phyloP scores from a whole-genome alignment of 2,329 filamentous ascomycete species.

The Xylaria sp. region DNA sequence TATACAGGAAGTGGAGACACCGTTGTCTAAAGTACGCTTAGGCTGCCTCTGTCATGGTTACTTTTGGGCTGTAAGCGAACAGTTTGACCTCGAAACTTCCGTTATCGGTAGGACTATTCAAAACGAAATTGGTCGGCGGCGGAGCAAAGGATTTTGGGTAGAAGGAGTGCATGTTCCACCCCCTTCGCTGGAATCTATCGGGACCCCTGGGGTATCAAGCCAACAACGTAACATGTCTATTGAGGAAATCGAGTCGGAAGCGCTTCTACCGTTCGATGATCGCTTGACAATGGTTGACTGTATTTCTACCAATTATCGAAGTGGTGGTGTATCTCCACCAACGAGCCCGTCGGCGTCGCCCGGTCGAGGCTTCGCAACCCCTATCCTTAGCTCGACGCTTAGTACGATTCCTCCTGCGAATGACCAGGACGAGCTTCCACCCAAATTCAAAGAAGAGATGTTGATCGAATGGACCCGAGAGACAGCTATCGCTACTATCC shows the following conservation, averaged over 20 bases:
- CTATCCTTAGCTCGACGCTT: constrained; percentile 65
- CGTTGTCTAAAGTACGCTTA: constrained; percentile 79
- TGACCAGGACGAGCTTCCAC: constrained; percentile 69
- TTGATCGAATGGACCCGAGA: constrained; percentile 84
- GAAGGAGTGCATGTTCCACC: constrained; percentile 78
- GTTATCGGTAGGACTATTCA: constrained; percentile 76
- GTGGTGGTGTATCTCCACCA: constrained; percentile 70
- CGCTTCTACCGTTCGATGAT: constrained; percentile 80
- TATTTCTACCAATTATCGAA: constrained; percentile 77
- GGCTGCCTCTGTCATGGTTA: constrained; percentile 91
- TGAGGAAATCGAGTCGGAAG: constrained; percentile 69
- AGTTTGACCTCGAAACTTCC: constrained; percentile 79
- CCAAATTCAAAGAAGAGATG: constrained; percentile 78
- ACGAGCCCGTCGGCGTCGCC: constrained; percentile 78
- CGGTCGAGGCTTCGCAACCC: constrained; percentile 70
- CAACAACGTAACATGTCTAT: constrained; percentile 60
- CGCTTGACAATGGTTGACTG: constrained; percentile 76
- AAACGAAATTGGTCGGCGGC: constrained; percentile 79
- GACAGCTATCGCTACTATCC: constrained; percentile 72
- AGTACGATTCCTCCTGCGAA: constrained; percentile 54
- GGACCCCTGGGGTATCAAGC: constrained; percentile 60
- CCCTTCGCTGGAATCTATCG: constrained; percentile 70
- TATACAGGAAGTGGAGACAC: constrained; percentile 73
- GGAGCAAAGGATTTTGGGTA: constrained; percentile 81
- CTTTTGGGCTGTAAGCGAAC: constrained; percentile 81